These are phyloP conservation scores for Neurospora pannonica DNA, from an alignment of 495 filamentous ascomycete species.

Conservation along the genomic window DNA sequence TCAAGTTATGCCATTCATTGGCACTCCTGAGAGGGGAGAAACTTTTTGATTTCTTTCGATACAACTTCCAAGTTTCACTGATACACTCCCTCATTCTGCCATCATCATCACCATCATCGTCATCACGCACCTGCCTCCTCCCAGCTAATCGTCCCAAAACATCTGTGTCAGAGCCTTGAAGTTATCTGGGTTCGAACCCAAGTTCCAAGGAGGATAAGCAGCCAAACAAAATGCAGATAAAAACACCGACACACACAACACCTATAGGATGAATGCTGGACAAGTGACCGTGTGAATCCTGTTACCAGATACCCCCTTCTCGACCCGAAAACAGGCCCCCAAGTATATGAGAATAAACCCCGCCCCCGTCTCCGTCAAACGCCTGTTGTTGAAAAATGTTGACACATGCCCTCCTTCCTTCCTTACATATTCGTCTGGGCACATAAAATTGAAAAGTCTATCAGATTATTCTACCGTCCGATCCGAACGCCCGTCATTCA, in stretches of 20 bases:
- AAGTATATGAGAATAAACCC: not conserved
- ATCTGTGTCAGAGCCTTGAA: not conserved
- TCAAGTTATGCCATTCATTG: not conserved
- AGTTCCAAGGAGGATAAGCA: not conserved
- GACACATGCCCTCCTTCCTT: slow-evolving; percentile 1
- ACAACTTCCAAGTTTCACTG: not conserved
- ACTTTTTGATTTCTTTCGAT: not conserved
- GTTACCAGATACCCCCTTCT: not conserved
- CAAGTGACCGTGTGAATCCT: not conserved
- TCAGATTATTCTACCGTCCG: slow-evolving; percentile 2
- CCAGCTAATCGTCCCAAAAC: not conserved
- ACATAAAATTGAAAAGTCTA: slow-evolving; percentile 6
- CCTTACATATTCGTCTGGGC: not conserved
- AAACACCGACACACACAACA: not conserved
- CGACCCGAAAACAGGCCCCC: not conserved
- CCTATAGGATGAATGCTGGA: not conserved
- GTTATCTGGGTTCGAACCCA: not conserved
- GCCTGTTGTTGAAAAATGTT: slow-evolving; percentile 12
- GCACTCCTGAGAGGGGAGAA: not conserved
- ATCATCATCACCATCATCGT: not conserved
- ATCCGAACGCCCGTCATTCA: not conserved
- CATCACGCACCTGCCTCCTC: not conserved
- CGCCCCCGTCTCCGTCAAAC: slow-evolving; percentile 14
- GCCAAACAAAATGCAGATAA: not conserved
- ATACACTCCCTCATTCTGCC: not conserved